phyloP scores from a whole-genome alignment of 257 asterid genomes.

The Salvia rosmarinus region DNA sequence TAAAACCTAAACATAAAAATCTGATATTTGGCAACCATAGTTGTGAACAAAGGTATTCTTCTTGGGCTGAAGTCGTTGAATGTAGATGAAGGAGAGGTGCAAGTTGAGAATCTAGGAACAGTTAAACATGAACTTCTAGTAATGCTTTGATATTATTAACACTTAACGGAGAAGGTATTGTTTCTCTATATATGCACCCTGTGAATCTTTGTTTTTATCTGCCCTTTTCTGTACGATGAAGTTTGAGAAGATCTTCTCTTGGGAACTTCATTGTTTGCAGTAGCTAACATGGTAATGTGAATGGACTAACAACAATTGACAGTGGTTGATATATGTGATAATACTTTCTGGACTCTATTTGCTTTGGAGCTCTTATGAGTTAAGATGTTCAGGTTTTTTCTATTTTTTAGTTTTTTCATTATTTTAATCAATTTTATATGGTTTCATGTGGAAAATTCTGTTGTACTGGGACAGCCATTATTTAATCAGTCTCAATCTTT shows the following conservation, averaged over 20 bases:
- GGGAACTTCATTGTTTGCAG: conserved; percentile 8
- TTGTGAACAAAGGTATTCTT: neutral
- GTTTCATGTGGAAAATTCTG: neutral
- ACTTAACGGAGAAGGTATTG: neutral
- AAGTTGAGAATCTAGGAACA: neutral
- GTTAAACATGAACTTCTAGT: neutral
- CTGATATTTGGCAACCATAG: neutral
- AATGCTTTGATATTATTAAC: conserved; percentile 16
- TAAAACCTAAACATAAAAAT: neutral
- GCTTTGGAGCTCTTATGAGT: conserved; percentile 9
- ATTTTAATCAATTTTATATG: neutral
- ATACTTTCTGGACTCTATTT: neutral
- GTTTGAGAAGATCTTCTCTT: neutral
- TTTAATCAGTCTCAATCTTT: neutral
- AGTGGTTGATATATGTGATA: neutral
- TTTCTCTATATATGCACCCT: neutral
- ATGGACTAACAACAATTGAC: neutral
- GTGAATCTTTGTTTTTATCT: conserved; percentile 2
- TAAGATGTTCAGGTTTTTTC: neutral
- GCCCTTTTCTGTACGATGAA: conserved; percentile 2
- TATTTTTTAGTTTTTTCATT: neutral
- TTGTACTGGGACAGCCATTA: neutral
- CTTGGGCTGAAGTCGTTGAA: neutral
- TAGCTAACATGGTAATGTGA: neutral
- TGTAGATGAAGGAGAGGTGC: neutral